Conservation (phyloP, 805 yeast species). For the Suhomyces sp. region DNA sequence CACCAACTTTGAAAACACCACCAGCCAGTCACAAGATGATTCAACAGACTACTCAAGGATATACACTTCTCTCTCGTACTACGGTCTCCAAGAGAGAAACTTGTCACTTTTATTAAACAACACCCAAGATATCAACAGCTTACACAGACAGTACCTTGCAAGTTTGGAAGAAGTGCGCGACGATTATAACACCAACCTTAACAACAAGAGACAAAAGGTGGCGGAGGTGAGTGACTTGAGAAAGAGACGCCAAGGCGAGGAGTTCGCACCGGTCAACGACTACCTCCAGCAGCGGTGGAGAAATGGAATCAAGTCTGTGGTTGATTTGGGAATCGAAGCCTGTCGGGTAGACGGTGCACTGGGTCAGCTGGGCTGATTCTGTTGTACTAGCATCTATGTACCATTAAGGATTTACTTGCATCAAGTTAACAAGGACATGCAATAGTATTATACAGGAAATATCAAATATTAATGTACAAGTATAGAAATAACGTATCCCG, state of each 20-base stretch:
- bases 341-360: constrained; percentile 11
- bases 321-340: constrained; percentile 34
- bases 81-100: constrained; percentile 39
- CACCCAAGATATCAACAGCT: constrained; percentile 36
- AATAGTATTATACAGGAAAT: neutral
- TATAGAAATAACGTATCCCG: neutral
- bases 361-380: constrained; percentile 1
- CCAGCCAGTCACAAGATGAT: constrained; percentile 9
- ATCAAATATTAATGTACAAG: neutral
- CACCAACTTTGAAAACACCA: constrained; percentile 11
- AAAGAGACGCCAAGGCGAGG: constrained; percentile 37
- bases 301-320: constrained; percentile 41
- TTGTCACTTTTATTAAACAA: constrained; percentile 33
- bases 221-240: constrained; percentile 44
- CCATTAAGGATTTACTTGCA: neutral
- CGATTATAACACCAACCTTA: constrained; percentile 11
- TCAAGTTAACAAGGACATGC: neutral
- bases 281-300: constrained; percentile 51
- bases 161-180: constrained; percentile 22
- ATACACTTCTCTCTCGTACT: constrained; percentile 40
- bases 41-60: constrained; percentile 19
- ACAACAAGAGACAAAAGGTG: constrained; percentile 38
- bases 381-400: neutral
- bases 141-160: constrained; percentile 31
- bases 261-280: constrained; percentile 38